A percentile compares a stretch with the other conserved stretches of the same genome.
Conservation (phyloP, 2,329 filamentous ascomycete genomes). For the Pseudocercospora macadamiae region DNA sequence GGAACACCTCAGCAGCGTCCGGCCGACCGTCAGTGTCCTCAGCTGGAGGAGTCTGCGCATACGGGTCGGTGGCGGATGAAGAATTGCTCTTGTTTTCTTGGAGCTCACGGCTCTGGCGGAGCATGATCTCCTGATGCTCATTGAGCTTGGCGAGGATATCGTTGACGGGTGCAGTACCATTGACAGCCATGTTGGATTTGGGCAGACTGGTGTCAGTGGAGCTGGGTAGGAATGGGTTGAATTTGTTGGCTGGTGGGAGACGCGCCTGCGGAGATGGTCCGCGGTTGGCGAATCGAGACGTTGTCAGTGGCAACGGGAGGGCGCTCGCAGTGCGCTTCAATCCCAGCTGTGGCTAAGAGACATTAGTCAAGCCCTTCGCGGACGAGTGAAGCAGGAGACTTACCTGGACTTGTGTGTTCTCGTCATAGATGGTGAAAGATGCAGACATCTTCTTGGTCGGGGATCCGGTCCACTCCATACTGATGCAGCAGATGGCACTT, state of each 20-base stretch:
- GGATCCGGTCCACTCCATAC: constrained; percentile 30
- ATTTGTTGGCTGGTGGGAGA: constrained; percentile 8
- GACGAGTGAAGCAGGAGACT: constrained; percentile 12
- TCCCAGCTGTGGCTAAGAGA: constrained; percentile 16
- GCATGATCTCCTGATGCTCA: constrained; percentile 67
- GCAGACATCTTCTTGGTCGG: constrained; percentile 27
- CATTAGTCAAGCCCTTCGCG: constrained; percentile 20
- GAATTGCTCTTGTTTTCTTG: constrained; percentile 43
- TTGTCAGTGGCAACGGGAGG: constrained; percentile 39
- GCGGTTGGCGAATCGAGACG: constrained; percentile 42
- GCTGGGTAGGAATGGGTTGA: constrained; percentile 20
- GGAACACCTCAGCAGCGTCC: constrained; percentile 63
- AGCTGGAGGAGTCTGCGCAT: constrained; percentile 32
- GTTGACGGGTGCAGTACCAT: constrained; percentile 58
- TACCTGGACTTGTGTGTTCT: constrained; percentile 27
- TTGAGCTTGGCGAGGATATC: constrained; percentile 72
- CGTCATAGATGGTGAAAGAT: constrained; percentile 29
- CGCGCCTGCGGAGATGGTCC: constrained; percentile 26
- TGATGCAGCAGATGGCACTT: constrained; percentile 12
- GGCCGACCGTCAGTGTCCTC: constrained; percentile 32
- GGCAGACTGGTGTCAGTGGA: constrained; percentile 13
- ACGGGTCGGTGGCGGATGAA: constrained; percentile 37
- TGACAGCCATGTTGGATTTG: constrained; percentile 19
- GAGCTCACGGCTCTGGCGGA: constrained; percentile 61
- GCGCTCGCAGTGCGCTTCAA: constrained; percentile 30